These are phyloP conservation scores for Bothriochloa decipiens DNA, from an alignment of 176 grass and related monocot genomes.

Conservation along the genomic window DNA sequence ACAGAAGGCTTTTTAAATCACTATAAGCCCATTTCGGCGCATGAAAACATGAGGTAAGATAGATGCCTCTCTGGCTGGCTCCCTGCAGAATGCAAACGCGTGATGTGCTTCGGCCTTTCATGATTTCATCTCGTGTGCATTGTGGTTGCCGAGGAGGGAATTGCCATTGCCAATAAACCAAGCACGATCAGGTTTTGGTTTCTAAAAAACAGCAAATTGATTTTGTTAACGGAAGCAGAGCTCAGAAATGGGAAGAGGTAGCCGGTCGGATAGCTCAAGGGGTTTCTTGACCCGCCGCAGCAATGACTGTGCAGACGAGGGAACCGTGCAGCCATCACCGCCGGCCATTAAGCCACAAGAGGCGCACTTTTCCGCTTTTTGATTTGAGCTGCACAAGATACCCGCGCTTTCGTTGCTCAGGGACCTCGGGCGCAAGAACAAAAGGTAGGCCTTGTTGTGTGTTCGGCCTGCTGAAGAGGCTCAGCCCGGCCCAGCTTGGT, in stretches of 20 bases:
- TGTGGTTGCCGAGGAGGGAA: background rate
- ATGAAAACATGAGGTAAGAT: background rate
- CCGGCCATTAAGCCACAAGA: constrained; percentile 32
- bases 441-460: background rate
- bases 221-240: background rate
- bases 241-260: background rate
- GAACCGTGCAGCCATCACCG: constrained; percentile 37
- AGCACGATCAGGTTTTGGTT: background rate
- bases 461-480: background rate
- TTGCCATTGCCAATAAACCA: background rate
- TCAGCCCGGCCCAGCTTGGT: background rate
- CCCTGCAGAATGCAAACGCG: background rate
- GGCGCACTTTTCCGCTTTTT: background rate
- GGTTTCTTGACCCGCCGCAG: constrained; percentile 8
- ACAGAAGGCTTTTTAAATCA: background rate
- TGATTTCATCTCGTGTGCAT: no score
- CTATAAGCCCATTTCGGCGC: background rate
- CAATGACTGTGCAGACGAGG: constrained; percentile 29
- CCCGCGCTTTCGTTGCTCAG: background rate
- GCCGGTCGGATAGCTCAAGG: background rate
- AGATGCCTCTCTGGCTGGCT: background rate
- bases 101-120: background rate
- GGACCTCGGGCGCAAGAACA: background rate
- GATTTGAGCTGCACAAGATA: background rate
- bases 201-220: background rate